Conservation (phyloP, 805 yeast species). For the Saccharomycopsis vini region DNA sequence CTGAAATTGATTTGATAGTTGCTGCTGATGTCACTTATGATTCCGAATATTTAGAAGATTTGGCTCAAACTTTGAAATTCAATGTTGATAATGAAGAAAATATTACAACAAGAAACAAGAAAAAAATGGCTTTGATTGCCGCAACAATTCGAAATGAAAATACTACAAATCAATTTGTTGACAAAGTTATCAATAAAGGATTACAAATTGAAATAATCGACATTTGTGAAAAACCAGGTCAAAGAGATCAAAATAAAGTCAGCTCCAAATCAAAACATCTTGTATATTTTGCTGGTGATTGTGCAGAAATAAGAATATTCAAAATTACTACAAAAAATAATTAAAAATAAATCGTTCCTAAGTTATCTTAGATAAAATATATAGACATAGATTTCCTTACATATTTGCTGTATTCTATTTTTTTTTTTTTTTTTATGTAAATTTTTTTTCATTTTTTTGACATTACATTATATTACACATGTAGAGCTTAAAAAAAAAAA, state of each 20-base stretch:
- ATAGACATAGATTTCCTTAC: too few relatives aligned
- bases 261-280: too few relatives aligned
- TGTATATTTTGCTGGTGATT: background rate
- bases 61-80: conserved; percentile 23
- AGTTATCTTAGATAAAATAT: too few relatives aligned
- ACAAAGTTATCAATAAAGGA: background rate
- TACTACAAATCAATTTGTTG: conserved; percentile 26
- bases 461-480: too few relatives aligned
- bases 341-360: too few relatives aligned
- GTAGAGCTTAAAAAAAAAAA: too few relatives aligned
- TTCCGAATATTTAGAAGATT: conserved; percentile 42
- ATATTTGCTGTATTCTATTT: too few relatives aligned
- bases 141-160: conserved; percentile 66
- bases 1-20: conserved; percentile 41
- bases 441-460: too few relatives aligned
- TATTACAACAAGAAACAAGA: too few relatives aligned
- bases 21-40: conserved; percentile 93
- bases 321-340: too few relatives aligned
- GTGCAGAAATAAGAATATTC: conserved; percentile 11
- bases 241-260: background rate
- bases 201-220: background rate
- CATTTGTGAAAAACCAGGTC: conserved; percentile 5
- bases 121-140: conserved; percentile 39
- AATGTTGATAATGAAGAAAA: conserved; percentile 2
- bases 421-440: background rate